Conservation (phyloP, 371 early-diverging fungal species). For the Zopfochytrium polystomum region DNA sequence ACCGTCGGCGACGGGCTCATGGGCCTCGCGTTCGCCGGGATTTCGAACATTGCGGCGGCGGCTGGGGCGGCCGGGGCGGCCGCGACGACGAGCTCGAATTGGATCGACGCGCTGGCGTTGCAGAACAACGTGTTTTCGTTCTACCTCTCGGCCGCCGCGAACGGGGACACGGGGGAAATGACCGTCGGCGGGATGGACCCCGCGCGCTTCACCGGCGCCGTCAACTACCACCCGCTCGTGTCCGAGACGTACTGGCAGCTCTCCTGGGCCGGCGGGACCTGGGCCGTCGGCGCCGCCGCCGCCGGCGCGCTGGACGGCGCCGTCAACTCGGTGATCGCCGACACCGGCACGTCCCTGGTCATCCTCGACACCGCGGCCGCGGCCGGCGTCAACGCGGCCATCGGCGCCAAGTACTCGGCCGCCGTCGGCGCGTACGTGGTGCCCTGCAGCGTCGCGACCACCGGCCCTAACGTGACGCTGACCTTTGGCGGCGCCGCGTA, state of each 20-base stretch:
- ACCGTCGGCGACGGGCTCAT: not conserved
- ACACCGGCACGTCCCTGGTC: constrained; percentile 61
- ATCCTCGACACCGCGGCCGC: no score
- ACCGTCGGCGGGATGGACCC: constrained; percentile 59
- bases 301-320: constrained; percentile 11
- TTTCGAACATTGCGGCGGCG: not conserved
- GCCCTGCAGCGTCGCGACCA: not conserved
- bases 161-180: constrained; percentile 48
- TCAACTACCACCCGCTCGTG: constrained; percentile 48
- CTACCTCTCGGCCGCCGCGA: constrained; percentile 10
- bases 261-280: constrained; percentile 20
- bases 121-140: constrained; percentile 6
- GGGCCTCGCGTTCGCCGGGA: not conserved
- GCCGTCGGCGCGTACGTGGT: not conserved
- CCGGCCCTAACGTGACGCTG: constrained; percentile 68
- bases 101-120: constrained; percentile 7
- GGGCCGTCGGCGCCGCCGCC: constrained; percentile 8
- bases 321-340: constrained; percentile 22
- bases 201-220: constrained; percentile 51
- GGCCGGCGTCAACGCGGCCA: not conserved
- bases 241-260: constrained; percentile 7
- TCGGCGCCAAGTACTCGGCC: not conserved
- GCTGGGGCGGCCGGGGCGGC: not conserved
- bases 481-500: constrained; percentile 65
- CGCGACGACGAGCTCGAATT: constrained; percentile 4